Percentiles rank a stretch among this genome's conserved stretches.
Evolutionary conservation across 257 asterid species (phyloP).

Genomic region (Schizonepeta tenuifolia): DNA sequence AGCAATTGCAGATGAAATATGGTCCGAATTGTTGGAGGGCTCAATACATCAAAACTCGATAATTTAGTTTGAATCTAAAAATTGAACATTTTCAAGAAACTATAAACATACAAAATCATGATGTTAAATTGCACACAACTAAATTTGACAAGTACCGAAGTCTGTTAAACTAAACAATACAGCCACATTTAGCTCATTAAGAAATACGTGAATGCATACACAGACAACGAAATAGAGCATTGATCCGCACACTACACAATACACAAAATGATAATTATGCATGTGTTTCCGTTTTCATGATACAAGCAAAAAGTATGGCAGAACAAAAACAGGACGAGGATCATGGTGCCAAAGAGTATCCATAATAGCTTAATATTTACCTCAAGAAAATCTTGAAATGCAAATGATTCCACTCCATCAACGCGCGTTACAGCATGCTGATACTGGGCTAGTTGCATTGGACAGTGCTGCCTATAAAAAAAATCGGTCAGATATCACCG

Average conservation of each 20-base stretch:
- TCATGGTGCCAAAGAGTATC: neutral
- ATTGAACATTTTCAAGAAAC: neutral
- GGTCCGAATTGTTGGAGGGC: too few relatives aligned
- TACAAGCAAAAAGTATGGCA: neutral
- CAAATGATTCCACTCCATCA: conserved; percentile 68
- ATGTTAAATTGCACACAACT: neutral
- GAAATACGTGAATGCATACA: conserved; percentile 1
- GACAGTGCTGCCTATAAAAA: conserved; percentile 60
- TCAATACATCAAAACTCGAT: neutral
- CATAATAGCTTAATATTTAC: conserved; percentile 35
- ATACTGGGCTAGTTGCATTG: conserved; percentile 85
- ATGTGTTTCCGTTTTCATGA: neutral
- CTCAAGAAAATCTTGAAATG: conserved; percentile 65
- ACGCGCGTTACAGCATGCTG: conserved; percentile 89
- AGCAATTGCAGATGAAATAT: too few relatives aligned
- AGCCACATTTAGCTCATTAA: neutral
- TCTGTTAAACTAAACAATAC: neutral
- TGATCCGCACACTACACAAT: neutral
- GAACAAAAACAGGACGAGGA: neutral
- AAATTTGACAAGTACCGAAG: too few relatives aligned
- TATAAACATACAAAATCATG: neutral
- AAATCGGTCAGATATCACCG: conserved; percentile 28
- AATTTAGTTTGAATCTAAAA: too few relatives aligned
- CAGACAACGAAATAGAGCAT: neutral
- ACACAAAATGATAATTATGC: neutral